These are phyloP conservation scores for Pichia sp. DNA, from an alignment of 1,139 yeast genomes.

Conservation along the genomic window DNA sequence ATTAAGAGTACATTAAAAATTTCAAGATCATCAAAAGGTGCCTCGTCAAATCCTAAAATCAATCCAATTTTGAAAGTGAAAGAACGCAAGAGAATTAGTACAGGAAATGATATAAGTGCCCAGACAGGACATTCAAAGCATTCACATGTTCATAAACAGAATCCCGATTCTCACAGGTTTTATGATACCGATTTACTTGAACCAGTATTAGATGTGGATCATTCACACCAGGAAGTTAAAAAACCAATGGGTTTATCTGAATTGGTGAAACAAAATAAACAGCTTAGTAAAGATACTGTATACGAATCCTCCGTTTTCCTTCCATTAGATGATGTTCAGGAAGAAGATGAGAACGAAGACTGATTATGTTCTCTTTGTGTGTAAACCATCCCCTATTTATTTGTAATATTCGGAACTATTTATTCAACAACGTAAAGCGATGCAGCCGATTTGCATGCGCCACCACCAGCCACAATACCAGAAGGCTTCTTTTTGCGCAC, in stretches of 20 bases:
- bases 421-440: too few relatives aligned
- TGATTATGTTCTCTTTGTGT: neutral
- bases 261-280: neutral
- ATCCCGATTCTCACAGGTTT: conserved; percentile 9
- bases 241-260: conserved; percentile 1
- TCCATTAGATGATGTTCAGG: conserved; percentile 11
- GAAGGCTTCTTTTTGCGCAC: too few relatives aligned
- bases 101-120: neutral
- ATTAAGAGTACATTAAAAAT: conserved; percentile 54
- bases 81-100: neutral
- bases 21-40: conserved; percentile 11
- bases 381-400: neutral
- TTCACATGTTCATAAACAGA: conserved; percentile 18
- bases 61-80: conserved; percentile 11
- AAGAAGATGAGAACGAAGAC: conserved; percentile 12
- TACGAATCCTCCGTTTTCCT: conserved; percentile 9
- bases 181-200: conserved; percentile 26
- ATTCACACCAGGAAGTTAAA: too few relatives aligned
- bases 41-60: conserved; percentile 8
- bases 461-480: neutral
- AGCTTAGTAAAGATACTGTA: neutral
- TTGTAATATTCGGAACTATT: neutral
- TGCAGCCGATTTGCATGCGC: neutral
- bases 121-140: neutral
- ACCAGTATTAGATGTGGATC: conserved; percentile 15